Evolutionary conservation across 257 asterid species (phyloP).

Genomic region (Nicotiana paniculata): DNA sequence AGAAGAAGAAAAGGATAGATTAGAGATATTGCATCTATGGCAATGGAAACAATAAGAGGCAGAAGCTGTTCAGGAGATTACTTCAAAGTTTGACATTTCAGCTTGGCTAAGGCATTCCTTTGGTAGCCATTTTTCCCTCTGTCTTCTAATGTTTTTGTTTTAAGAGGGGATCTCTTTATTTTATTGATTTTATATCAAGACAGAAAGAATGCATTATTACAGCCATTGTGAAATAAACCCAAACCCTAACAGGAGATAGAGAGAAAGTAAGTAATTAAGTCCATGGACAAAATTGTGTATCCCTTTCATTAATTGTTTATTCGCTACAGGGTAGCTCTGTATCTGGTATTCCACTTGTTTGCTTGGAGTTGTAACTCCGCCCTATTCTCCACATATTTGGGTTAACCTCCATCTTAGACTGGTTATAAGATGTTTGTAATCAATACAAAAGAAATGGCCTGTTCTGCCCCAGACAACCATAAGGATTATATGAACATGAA

Average conservation of each 20-base stretch:
- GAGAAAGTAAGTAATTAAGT: not conserved
- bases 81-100: not conserved
- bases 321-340: not conserved
- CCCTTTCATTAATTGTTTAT: not conserved
- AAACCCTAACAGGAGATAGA: not conserved
- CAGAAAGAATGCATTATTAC: not conserved
- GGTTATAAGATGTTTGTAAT: not conserved
- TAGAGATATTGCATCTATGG: not conserved
- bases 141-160: not conserved
- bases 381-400: not conserved
- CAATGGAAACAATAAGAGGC: not conserved
- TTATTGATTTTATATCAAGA: not conserved
- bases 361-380: not conserved
- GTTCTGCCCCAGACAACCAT: not conserved
- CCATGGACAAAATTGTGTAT: not conserved
- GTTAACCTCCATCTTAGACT: not conserved
- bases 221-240: not conserved
- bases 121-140: not conserved
- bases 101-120: not conserved
- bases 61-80: not conserved
- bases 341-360: conserved; percentile 2
- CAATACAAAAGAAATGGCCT: not conserved
- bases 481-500: not conserved
- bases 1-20: not conserved
- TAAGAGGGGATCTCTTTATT: not conserved